Evolutionary conservation across 1,284 basidiomycete species (phyloP).

Genomic region (Pterula multifida): DNA sequence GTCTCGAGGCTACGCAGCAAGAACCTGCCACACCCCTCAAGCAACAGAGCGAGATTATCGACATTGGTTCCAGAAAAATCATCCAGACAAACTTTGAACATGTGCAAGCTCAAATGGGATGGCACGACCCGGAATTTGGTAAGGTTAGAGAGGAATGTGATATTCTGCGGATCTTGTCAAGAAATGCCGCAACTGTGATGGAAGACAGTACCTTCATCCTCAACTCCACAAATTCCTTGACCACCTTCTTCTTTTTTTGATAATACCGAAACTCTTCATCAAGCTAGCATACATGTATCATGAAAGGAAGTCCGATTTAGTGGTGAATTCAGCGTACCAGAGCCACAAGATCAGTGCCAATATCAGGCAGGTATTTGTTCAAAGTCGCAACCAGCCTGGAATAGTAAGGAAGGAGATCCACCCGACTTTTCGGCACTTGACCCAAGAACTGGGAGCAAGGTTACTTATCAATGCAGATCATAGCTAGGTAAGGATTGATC

Average conservation of each 20-base stretch:
- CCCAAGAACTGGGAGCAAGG: slow-evolving; percentile 62
- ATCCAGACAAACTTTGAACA: slow-evolving; percentile 94
- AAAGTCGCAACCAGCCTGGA: slow-evolving; percentile 83
- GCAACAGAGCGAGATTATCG: slow-evolving; percentile 83
- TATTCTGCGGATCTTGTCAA: slow-evolving; percentile 48
- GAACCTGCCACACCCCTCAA: slow-evolving; percentile 93
- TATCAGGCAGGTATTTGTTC: slow-evolving; percentile 88
- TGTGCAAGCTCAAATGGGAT: slow-evolving; percentile 85
- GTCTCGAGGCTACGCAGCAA: slow-evolving; percentile 85
- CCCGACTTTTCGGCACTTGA: slow-evolving; percentile 80
- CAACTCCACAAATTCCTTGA: slow-evolving; percentile 78
- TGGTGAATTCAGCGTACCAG: slow-evolving; percentile 38
- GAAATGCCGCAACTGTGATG: slow-evolving; percentile 2
- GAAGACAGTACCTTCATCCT: slow-evolving; percentile 57
- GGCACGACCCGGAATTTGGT: slow-evolving; percentile 96
- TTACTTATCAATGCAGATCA: slow-evolving; percentile 7
- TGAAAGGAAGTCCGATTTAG: neutral
- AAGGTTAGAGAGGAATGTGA: slow-evolving; percentile 80
- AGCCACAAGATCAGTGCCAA: slow-evolving; percentile 74
- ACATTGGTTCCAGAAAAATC: slow-evolving; percentile 90
- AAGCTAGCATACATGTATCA: slow-evolving; percentile 38
- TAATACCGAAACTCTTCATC: slow-evolving; percentile 95
- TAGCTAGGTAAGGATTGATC: slow-evolving; percentile 11
- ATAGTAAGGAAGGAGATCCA: slow-evolving; percentile 90
- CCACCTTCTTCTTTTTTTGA: slow-evolving; percentile 87